Evolutionary conservation across 2,329 filamentous ascomycete genomes (phyloP).

Genomic region (Ceratocystis colombiana): DNA sequence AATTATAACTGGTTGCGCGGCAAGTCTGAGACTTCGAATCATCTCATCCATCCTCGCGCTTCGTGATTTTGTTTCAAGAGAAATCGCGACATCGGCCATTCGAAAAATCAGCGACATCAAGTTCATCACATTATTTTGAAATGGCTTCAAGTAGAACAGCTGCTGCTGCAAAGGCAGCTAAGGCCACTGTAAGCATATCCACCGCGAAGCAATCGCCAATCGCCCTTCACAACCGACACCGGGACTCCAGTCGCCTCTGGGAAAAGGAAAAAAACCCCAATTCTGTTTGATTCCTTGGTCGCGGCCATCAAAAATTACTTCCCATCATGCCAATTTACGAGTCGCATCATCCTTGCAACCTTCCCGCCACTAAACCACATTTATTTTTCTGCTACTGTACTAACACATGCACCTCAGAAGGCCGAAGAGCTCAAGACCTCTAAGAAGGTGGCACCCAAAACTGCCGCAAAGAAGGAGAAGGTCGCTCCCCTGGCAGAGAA

Average conservation of each 20-base stretch:
- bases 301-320: not conserved
- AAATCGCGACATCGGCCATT: conserved; percentile 9
- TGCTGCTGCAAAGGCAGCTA: conserved; percentile 25
- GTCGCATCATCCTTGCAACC: not conserved
- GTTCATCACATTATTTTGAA: conserved; percentile 5
- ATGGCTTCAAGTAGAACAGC: conserved; percentile 25
- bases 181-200: conserved; percentile 26
- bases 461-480: conserved; percentile 29
- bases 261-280: not conserved
- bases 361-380: not conserved
- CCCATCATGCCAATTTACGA: not conserved
- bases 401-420: conserved; percentile 19
- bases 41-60: not conserved
- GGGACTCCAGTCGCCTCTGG: not conserved
- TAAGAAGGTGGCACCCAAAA: conserved; percentile 30
- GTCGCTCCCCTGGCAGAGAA: conserved; percentile 29
- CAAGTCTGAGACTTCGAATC: not conserved
- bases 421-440: conserved; percentile 26
- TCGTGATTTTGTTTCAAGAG: not conserved
- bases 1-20: not conserved
- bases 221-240: not conserved
- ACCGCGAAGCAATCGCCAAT: not conserved
- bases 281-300: not conserved
- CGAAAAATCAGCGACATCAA: not conserved
- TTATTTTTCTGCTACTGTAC: not conserved